Evolutionary conservation across 257 asterid species (phyloP), one percentile per base, ranked within the genome.

Genomic region (Solanum tarijense): DNA sequence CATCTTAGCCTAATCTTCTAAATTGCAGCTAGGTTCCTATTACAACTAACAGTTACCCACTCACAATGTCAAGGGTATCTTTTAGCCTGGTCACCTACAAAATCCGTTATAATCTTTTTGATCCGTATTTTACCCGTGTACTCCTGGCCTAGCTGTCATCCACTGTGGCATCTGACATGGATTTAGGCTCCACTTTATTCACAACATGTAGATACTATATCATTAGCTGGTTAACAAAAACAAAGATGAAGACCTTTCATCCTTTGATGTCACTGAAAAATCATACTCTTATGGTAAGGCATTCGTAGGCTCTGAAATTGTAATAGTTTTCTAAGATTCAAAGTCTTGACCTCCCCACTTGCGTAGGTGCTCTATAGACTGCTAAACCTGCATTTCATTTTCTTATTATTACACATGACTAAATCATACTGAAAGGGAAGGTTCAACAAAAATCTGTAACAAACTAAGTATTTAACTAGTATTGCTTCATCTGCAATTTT

Each of bases 291-390:
- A 39, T 38, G 62, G 84, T 39, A 25, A 76, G 35, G 7, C 35
- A 35, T 39, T 11, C 1, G 34, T 76, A 78, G 62, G 34, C n/a
- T 25, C n/a, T 46, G 84, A 6, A 41, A 13, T 35, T 35, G 38
- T 41, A n/a, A 25, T 58, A 78, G n/a, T 14, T 78, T 78, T 9
- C 23, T 78, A 71, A 10, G 66, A 36, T 36, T 43, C 87, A 71
- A 75, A 62, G 35, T 88, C 89, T 76, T 88, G 93, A 18, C 95
- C 96, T 35, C 98, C 98, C 96, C 98, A 95, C 86, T 90, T 92
- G 16, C 92, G 86, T 93, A 93, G 89, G 83, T 95, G 92, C 87
- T 92, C 94, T 5, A 92, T 87, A 10, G 96, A 92, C 69, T 93
- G 93, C 90, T 91, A 93, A n/a, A 92, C 95, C 95, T 94, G 92